Base-by-base conservation (phyloP, 2,329 filamentous ascomycete genomes). In the Fusarium sublunatum region DNA sequence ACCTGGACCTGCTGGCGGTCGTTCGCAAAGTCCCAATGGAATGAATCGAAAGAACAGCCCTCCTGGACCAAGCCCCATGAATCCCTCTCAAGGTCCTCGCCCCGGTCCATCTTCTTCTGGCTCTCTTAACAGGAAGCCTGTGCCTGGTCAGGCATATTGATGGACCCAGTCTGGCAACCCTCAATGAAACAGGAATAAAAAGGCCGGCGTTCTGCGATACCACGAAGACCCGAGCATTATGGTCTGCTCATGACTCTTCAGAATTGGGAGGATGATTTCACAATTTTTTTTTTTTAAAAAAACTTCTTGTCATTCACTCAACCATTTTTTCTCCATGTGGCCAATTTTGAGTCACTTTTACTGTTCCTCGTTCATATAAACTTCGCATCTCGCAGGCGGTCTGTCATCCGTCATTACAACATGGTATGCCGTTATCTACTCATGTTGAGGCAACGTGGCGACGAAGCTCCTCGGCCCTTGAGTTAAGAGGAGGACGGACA, bases 111-210 rank as follows among this genome's bases (percentile, higher is more conserved):
- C 76, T 35, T 73, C 77, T 22, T 79, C 78, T 28, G 79, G 77
- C 36, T 75, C 80, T 25, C 77, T 85, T 57, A 78, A 75, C 65
- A 81, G 84, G 52, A 87, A 87, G 72, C 83, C 85, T 25, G 81
- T 87, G 36, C 83, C 84, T 6, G 83, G 83, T 32, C 83, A 85
- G 72, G 82, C 83, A 5, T 81, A 81, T 58, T 53, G 53, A 60
- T 56, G 47, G 59, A 46, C 49, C 53, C 46, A 42, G 53, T 58
- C 46, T 19, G 40, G 55, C 53, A 40, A 62, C 52, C 66, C 52
- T 50, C 53, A 53, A 67, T 56, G 60, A 60, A 64, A 64, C 49
- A 64, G 58, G 59, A 57, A 65, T 64, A 70, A 67, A 64, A 63
- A 63, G 67, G 61, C 62, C 41, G 73, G 74, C 74, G 74, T 73